A percentile compares a stretch with the other conserved stretches of the same genome.
These are phyloP conservation scores for Cladosporium sp. DNA, from an alignment of 2,329 filamentous ascomycete genomes.

Conservation along the genomic window DNA sequence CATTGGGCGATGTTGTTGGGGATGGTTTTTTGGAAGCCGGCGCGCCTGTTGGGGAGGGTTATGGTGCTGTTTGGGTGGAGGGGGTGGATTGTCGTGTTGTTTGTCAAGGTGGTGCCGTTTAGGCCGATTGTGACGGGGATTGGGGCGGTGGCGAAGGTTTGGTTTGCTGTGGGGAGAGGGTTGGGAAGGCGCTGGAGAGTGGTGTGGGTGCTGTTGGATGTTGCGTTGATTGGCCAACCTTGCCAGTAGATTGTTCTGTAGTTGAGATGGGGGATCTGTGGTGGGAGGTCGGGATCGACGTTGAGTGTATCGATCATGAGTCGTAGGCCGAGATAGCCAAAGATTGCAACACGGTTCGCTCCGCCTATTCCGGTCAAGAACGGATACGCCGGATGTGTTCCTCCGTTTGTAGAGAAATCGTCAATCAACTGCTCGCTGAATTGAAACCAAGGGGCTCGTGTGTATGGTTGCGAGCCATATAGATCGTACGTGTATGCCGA, in stretches of 20 bases:
- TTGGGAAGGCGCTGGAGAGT: conserved; percentile 50
- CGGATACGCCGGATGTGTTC: conserved; percentile 63
- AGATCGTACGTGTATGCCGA: conserved; percentile 64
- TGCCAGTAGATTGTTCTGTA: conserved; percentile 64
- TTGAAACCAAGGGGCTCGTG: conserved; percentile 63
- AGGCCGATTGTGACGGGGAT: conserved; percentile 55
- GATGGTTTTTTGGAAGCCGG: conserved; percentile 50
- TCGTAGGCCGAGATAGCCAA: conserved; percentile 62
- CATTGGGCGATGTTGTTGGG: conserved; percentile 63
- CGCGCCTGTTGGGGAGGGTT: conserved; percentile 54
- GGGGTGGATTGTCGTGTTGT: conserved; percentile 42
- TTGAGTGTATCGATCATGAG: conserved; percentile 56
- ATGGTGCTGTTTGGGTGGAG: conserved; percentile 44
- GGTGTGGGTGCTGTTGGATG: conserved; percentile 61
- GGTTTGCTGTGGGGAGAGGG: conserved; percentile 50
- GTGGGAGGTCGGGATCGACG: conserved; percentile 60
- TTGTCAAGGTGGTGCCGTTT: conserved; percentile 26
- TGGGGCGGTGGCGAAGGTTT: conserved; percentile 46
- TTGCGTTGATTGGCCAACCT: conserved; percentile 58
- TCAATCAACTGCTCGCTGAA: conserved; percentile 66
- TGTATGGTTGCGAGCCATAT: conserved; percentile 59
- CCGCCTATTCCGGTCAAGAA: conserved; percentile 69
- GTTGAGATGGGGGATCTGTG: conserved; percentile 56
- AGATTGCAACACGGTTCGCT: conserved; percentile 61
- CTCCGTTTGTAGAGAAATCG: conserved; percentile 55